Percentiles rank a stretch among this genome's conserved stretches.
phyloP scores from a whole-genome alignment of 345 rosid genomes.

The Eucalyptus victrix region DNA sequence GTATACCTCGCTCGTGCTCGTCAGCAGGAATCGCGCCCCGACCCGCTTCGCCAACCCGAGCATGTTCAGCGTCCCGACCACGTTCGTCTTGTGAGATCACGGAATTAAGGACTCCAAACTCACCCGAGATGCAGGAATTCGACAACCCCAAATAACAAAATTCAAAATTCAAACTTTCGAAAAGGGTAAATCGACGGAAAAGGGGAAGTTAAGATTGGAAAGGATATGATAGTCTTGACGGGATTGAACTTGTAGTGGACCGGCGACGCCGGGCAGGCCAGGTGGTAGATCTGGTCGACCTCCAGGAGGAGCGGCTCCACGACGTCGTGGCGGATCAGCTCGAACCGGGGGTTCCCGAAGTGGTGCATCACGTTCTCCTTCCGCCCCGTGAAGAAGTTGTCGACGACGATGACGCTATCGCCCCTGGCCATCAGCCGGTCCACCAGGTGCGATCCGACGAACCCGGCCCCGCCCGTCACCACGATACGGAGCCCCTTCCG shows the following conservation, averaged over 20 bases:
- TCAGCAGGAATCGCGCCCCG: conserved; percentile 80
- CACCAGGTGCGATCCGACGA: conserved; percentile 95
- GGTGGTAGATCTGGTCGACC: conserved; percentile 99
- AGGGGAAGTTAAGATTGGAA: neutral
- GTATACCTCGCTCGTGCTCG: conserved; percentile 97
- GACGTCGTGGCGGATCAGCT: conserved; percentile 90
- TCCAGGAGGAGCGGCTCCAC: conserved; percentile 85
- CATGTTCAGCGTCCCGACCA: conserved; percentile 95
- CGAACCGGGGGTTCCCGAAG: conserved; percentile 85
- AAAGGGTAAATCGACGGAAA: neutral
- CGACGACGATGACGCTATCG: conserved; percentile 93
- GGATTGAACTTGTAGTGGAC: conserved; percentile 98
- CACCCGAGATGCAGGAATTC: neutral
- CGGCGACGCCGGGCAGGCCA: conserved; percentile 98
- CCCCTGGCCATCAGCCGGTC: conserved; percentile 90
- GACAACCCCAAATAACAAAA: neutral
- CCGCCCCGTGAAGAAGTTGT: conserved; percentile 95
- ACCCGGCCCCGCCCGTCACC: conserved; percentile 99
- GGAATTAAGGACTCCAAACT: conserved; percentile 5
- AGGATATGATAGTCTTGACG: conserved; percentile 89
- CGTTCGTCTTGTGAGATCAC: conserved; percentile 65
- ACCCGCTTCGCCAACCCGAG: conserved; percentile 91
- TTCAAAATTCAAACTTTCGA: neutral
- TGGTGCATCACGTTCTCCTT: conserved; percentile 99
- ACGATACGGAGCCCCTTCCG: conserved; percentile 75